Evolutionary conservation across 2,329 filamentous ascomycete genomes (phyloP).

Genomic region (Arthrobotrys pseudoclavata): DNA sequence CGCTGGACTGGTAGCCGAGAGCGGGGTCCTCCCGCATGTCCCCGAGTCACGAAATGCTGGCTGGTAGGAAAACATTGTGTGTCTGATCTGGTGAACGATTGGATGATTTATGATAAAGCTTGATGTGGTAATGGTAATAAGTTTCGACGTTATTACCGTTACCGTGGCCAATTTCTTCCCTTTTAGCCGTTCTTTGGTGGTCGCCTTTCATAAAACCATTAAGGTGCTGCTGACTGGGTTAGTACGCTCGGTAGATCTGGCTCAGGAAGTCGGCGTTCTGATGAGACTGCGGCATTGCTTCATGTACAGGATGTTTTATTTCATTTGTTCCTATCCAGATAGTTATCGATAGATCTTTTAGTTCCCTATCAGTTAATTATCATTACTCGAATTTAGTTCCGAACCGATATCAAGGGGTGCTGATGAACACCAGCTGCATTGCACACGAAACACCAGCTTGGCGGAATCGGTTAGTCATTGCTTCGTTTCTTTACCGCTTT

Average conservation of each 20-base stretch:
- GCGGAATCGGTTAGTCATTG: constrained; percentile 13
- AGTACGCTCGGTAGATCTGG: constrained; percentile 6
- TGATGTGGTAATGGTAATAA: constrained; percentile 42
- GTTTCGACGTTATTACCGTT: constrained; percentile 35
- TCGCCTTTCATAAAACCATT: constrained; percentile 47
- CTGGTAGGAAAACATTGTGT: constrained; percentile 37
- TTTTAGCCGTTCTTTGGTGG: constrained; percentile 52
- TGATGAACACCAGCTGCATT: neutral
- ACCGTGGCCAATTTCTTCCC: constrained; percentile 44
- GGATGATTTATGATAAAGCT: constrained; percentile 29
- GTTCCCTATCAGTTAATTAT: constrained; percentile 36
- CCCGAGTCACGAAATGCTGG: constrained; percentile 36
- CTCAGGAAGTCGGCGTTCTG: constrained; percentile 31
- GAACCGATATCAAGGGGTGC: constrained; percentile 33
- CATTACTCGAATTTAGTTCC: constrained; percentile 25
- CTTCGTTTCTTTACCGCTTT: neutral
- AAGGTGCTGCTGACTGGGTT: constrained; percentile 1
- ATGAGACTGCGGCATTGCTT: constrained; percentile 32
- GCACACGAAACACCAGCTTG: constrained; percentile 19
- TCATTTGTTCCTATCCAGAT: neutral
- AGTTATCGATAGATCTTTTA: constrained; percentile 9
- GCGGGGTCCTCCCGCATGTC: constrained; percentile 58
- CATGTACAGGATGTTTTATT: neutral
- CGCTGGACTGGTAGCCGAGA: constrained; percentile 33
- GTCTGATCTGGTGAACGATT: constrained; percentile 43